Conservation (phyloP, 345 rosid genomes). For the Populus simonii region DNA sequence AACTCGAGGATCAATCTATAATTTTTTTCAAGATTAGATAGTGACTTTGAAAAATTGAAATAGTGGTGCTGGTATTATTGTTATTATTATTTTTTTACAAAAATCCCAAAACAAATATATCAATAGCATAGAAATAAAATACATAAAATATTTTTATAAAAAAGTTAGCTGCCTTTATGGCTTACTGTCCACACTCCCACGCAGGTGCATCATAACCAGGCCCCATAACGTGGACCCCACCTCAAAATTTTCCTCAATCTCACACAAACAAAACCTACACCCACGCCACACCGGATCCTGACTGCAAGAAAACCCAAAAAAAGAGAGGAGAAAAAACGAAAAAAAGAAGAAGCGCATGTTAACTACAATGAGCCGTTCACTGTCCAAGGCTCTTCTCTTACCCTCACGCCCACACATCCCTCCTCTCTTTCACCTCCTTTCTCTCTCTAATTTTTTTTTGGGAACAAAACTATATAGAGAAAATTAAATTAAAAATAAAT, state of each 20-base stretch:
- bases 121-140: too few relatives aligned
- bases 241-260: background rate
- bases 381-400: slow-evolving; percentile 22
- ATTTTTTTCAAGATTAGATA: too few relatives aligned
- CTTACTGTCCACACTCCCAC: background rate
- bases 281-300: background rate
- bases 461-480: slow-evolving; percentile 1
- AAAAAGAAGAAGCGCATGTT: slow-evolving; percentile 18
- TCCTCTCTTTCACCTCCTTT: slow-evolving; percentile 4
- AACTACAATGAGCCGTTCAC: slow-evolving; percentile 33
- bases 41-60: too few relatives aligned
- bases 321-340: background rate
- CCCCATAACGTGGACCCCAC: background rate
- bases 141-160: background rate
- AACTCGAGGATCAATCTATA: too few relatives aligned
- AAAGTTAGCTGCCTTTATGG: background rate
- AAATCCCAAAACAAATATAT: too few relatives aligned
- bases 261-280: background rate
- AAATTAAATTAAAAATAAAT: background rate
- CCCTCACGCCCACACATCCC: slow-evolving; percentile 27
- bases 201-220: background rate
- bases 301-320: background rate
- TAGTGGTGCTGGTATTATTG: too few relatives aligned
- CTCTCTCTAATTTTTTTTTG: background rate
- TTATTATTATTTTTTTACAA: too few relatives aligned